phyloP scores from a whole-genome alignment of 2,329 filamentous ascomycete genomes.

The Paecilomyces sp. region DNA sequence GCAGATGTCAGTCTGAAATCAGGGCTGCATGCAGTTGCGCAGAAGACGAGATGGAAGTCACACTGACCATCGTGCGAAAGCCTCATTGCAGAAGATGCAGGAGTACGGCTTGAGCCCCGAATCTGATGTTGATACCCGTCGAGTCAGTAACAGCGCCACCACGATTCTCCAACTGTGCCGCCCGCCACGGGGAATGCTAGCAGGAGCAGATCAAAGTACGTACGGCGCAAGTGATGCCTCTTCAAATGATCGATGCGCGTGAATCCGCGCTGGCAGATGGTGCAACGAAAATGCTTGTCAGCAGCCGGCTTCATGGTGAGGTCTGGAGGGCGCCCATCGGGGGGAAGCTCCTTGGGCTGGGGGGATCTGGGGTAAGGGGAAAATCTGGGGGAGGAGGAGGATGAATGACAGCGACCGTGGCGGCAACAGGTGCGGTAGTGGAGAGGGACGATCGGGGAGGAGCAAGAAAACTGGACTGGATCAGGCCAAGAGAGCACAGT shows the following conservation, averaged over 20 bases:
- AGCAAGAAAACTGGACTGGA: slow-evolving; percentile 5
- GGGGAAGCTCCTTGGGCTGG: not conserved
- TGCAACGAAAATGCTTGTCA: slow-evolving; percentile 37
- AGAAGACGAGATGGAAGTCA: not conserved
- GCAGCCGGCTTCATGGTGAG: slow-evolving; percentile 26
- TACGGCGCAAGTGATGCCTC: slow-evolving; percentile 41
- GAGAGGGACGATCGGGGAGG: not conserved
- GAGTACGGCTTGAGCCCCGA: slow-evolving; percentile 42
- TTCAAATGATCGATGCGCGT: slow-evolving; percentile 44
- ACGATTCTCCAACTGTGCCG: not conserved
- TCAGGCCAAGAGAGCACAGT: not conserved
- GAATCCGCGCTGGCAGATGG: slow-evolving; percentile 38
- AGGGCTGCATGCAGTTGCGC: not conserved
- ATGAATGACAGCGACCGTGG: not conserved
- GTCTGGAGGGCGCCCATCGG: slow-evolving; percentile 2
- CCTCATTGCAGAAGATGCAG: slow-evolving; percentile 38
- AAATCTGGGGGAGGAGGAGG: slow-evolving; percentile 1
- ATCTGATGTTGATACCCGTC: slow-evolving; percentile 21
- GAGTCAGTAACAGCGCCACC: not conserved
- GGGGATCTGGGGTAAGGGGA: slow-evolving; percentile 1
- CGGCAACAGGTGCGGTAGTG: not conserved
- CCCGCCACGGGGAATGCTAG: slow-evolving; percentile 2
- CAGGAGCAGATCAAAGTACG: slow-evolving; percentile 10
- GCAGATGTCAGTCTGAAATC: slow-evolving; percentile 1
- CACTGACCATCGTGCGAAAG: slow-evolving; percentile 39